phyloP scores from a whole-genome alignment of 305 asterid genomes.

The Fraxinus xanthoxyloides region DNA sequence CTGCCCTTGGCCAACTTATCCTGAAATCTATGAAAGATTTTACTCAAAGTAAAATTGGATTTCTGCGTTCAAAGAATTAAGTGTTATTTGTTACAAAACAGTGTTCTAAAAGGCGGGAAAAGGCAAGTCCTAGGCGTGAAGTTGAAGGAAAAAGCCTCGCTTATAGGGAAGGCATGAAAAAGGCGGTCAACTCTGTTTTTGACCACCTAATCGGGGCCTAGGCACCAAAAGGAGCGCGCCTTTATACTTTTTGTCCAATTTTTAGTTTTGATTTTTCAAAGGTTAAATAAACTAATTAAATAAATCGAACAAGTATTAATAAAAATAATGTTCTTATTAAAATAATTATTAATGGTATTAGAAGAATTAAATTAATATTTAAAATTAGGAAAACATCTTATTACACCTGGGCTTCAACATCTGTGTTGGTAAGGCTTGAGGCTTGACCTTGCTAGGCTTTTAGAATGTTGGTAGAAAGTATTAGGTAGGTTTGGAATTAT shows the following conservation, averaged over 20 bases:
- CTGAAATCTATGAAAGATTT: conserved; percentile 6
- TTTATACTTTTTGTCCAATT: not conserved
- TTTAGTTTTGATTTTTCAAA: not conserved
- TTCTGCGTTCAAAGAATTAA: not conserved
- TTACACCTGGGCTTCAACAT: not conserved
- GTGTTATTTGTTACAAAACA: not conserved
- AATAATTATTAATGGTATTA: not conserved
- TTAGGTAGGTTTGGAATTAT: not conserved
- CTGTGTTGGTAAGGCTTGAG: not conserved
- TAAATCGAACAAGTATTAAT: not conserved
- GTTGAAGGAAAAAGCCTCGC: not conserved
- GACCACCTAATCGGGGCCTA: not conserved
- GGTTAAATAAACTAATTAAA: not conserved
- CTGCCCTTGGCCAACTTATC: conserved; percentile 6
- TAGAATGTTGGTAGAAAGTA: not conserved
- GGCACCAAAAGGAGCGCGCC: not conserved
- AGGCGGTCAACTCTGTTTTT: not conserved
- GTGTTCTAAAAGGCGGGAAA: not conserved
- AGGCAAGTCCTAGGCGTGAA: not conserved
- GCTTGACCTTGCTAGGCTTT: not conserved
- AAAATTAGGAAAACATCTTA: not conserved
- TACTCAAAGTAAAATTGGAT: not conserved
- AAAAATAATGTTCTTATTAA: not conserved
- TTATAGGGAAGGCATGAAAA: not conserved
- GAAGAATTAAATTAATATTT: not conserved